phyloP scores from a whole-genome alignment of 2,329 filamentous ascomycete genomes.

The Hortaea werneckii region DNA sequence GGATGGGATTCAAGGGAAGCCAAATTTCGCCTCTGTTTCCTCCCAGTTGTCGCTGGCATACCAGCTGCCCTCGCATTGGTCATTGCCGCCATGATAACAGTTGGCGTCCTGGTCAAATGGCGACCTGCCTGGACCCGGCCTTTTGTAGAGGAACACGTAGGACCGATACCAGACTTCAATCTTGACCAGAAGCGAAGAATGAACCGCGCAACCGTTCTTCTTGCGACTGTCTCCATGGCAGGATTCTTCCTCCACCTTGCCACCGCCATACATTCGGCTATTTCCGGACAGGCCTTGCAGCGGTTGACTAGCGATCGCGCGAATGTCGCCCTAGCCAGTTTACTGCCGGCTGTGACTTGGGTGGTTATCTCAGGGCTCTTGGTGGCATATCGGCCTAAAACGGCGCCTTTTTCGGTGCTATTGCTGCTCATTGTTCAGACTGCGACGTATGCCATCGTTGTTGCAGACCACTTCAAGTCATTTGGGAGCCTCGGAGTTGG shows the following conservation, averaged over 20 bases:
- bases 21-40: conserved; percentile 31
- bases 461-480: conserved; percentile 8
- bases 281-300: not conserved
- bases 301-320: not conserved
- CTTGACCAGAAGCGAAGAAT: conserved; percentile 24
- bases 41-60: conserved; percentile 29
- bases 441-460: conserved; percentile 15
- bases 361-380: conserved; percentile 13
- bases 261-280: not conserved
- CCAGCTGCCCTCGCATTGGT: conserved; percentile 28
- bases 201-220: conserved; percentile 9
- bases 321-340: not conserved
- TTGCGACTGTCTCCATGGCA: conserved; percentile 10
- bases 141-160: conserved; percentile 38
- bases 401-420: conserved; percentile 16
- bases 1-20: conserved; percentile 28
- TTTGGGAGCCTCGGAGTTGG: not conserved
- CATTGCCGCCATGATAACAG: conserved; percentile 28
- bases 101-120: conserved; percentile 24
- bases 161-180: conserved; percentile 13
- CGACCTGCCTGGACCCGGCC: conserved; percentile 42
- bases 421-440: conserved; percentile 13
- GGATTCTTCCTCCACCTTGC: conserved; percentile 12
- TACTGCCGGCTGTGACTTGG: conserved; percentile 15
- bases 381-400: conserved; percentile 16